phyloP scores from a whole-genome alignment of 1,139 yeast species.

The Kurtzmaniella quercitrusa region DNA sequence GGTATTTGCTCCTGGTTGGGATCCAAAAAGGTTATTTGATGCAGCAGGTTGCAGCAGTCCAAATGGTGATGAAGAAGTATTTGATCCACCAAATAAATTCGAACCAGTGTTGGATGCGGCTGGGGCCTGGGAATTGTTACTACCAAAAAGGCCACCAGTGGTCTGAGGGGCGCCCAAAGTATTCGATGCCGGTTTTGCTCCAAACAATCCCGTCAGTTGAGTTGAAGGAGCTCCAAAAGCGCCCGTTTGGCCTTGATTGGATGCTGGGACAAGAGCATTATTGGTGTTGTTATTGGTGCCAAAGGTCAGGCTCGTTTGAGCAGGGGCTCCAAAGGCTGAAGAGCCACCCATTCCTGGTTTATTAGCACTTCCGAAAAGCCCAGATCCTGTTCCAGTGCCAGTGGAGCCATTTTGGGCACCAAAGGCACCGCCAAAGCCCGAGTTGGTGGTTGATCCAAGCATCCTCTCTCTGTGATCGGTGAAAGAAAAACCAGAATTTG shows the following conservation, averaged over 20 bases:
- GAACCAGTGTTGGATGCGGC: constrained; percentile 6
- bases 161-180: constrained; percentile 2
- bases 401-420: constrained; percentile 1
- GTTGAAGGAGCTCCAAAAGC: constrained; percentile 17
- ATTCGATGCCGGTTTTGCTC: constrained; percentile 13
- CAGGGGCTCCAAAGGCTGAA: constrained; percentile 4
- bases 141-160: constrained; percentile 3
- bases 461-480: constrained; percentile 7
- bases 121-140: constrained; percentile 5
- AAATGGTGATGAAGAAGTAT: constrained; percentile 5
- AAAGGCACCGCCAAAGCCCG: constrained; percentile 3
- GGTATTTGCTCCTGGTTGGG: constrained; percentile 7
- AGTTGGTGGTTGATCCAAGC: constrained; percentile 12
- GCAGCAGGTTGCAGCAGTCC: constrained; percentile 5
- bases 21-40: constrained; percentile 25
- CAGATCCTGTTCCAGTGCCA: constrained; percentile 1
- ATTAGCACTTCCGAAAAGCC: background rate
- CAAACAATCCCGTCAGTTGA: constrained; percentile 26
- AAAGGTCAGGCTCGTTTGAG: background rate
- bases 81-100: constrained; percentile 18
- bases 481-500: background rate
- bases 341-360: background rate
- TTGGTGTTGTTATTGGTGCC: constrained; percentile 11
- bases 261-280: constrained; percentile 16
- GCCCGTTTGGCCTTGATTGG: background rate